phyloP scores from a whole-genome alignment of 352 stramenopile genomes.

The Phytophthora parvispora region DNA sequence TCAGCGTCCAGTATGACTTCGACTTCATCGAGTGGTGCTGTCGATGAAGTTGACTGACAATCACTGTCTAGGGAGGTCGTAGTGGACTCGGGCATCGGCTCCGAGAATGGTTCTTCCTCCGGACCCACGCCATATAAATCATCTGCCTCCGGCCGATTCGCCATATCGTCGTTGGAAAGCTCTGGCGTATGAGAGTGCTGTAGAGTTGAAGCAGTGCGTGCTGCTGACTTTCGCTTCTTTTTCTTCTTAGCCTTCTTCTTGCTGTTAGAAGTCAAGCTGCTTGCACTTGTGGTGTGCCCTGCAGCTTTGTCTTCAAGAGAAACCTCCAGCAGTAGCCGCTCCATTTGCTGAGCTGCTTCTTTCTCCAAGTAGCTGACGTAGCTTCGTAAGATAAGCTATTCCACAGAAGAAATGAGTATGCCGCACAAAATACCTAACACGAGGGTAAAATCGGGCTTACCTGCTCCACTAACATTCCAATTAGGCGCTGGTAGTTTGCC shows the following conservation, averaged over 20 bases:
- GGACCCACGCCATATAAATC: background rate
- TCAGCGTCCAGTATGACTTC: slow-evolving; percentile 18
- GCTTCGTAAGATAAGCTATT: slow-evolving; percentile 80
- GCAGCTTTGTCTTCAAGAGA: slow-evolving; percentile 42
- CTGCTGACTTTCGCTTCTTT: slow-evolving; percentile 46
- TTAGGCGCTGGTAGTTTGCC: slow-evolving; percentile 84
- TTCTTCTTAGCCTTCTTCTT: slow-evolving; percentile 60
- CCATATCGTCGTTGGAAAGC: background rate
- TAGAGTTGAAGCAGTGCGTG: background rate
- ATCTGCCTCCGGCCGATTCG: background rate
- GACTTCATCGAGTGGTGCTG: slow-evolving; percentile 20
- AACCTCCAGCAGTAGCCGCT: slow-evolving; percentile 71
- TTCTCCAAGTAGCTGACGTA: slow-evolving; percentile 78
- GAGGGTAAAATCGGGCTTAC: slow-evolving; percentile 22
- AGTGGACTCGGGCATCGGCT: slow-evolving; percentile 24
- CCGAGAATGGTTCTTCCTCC: slow-evolving; percentile 14
- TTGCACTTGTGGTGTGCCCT: slow-evolving; percentile 1
- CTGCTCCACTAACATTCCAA: slow-evolving; percentile 89
- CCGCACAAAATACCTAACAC: background rate
- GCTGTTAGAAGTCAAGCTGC: slow-evolving; percentile 1
- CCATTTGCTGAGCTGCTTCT: slow-evolving; percentile 80
- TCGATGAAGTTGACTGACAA: slow-evolving; percentile 15
- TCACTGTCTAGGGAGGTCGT: slow-evolving; percentile 2
- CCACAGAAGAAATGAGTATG: background rate
- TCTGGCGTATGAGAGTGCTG: background rate